Percentiles rank a stretch among this genome's conserved stretches.
Evolutionary conservation across 805 yeast species (phyloP).

Genomic region (Spathaspora passalidarum): DNA sequence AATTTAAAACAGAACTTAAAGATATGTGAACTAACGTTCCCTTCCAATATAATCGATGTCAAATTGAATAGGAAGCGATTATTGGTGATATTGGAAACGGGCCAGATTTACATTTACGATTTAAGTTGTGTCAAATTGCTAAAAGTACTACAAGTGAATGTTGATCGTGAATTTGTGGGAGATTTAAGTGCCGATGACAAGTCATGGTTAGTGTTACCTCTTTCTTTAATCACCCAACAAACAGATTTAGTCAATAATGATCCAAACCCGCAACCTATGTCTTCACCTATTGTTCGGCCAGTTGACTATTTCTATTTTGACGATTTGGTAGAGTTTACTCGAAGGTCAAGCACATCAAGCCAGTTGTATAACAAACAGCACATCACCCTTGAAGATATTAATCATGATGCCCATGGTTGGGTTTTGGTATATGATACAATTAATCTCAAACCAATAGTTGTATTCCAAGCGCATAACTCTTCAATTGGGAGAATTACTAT

Average conservation of each 20-base stretch:
- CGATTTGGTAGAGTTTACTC: constrained; percentile 24
- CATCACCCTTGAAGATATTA: constrained; percentile 25
- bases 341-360: constrained; percentile 13
- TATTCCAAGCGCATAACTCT: constrained; percentile 41
- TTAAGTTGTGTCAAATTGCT: constrained; percentile 83
- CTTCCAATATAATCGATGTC: constrained; percentile 68
- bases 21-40: constrained; percentile 88
- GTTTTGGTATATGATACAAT: constrained; percentile 39
- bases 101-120: constrained; percentile 86
- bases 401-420: constrained; percentile 32
- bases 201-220: constrained; percentile 34
- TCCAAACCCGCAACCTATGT: constrained; percentile 20
- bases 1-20: constrained; percentile 41
- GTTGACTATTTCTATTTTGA: constrained; percentile 10
- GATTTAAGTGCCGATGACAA: constrained; percentile 35
- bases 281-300: constrained; percentile 10
- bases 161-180: constrained; percentile 24
- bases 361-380: constrained; percentile 11
- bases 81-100: constrained; percentile 66
- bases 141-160: constrained; percentile 30
- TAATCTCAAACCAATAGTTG: constrained; percentile 24
- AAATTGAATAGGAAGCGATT: constrained; percentile 79
- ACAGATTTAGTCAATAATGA: constrained; percentile 20
- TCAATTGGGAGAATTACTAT: constrained; percentile 30
- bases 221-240: constrained; percentile 24